phyloP scores from a whole-genome alignment of 2,329 filamentous ascomycete species.

The Lachnellula hyalina region DNA sequence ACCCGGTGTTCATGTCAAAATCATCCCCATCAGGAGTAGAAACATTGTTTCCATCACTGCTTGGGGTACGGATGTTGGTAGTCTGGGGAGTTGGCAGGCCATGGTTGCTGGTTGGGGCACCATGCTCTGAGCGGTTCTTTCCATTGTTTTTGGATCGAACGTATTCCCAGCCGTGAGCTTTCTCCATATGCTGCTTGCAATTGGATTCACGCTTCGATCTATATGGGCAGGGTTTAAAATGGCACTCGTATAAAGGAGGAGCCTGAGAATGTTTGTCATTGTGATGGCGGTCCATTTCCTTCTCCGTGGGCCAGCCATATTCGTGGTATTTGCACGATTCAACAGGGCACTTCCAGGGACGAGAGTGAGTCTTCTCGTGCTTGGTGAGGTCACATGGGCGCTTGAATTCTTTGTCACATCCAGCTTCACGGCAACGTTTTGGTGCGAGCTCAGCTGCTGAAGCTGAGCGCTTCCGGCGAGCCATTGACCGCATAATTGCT shows the following conservation, averaged over 20 bases:
- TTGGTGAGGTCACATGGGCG: constrained; percentile 96
- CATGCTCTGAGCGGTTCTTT: constrained; percentile 42
- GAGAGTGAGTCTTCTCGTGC: constrained; percentile 95
- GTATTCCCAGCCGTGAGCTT: constrained; percentile 87
- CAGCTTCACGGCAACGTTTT: constrained; percentile 67
- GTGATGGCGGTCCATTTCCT: constrained; percentile 91
- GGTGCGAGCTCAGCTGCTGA: constrained; percentile 76
- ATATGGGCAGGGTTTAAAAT: constrained; percentile 80
- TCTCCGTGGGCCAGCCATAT: constrained; percentile 93
- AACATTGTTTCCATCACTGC: constrained; percentile 38
- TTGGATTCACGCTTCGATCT: constrained; percentile 94
- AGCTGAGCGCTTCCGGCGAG: constrained; percentile 88
- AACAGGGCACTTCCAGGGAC: constrained; percentile 88
- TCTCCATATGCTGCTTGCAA: constrained; percentile 99
- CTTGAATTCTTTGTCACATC: constrained; percentile 89
- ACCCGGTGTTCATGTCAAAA: constrained; percentile 13
- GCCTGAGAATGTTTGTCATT: constrained; percentile 90
- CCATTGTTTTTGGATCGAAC: constrained; percentile 89
- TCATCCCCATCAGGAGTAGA: constrained; percentile 26
- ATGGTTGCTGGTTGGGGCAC: constrained; percentile 36
- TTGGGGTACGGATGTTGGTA: constrained; percentile 52
- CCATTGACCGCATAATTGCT: constrained; percentile 86
- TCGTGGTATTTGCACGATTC: constrained; percentile 82
- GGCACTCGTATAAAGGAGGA: constrained; percentile 78
- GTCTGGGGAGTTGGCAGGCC: constrained; percentile 55